Conservation (phyloP, 2,329 filamentous ascomycete genomes). For the Pseudocercospora cruenta region DNA sequence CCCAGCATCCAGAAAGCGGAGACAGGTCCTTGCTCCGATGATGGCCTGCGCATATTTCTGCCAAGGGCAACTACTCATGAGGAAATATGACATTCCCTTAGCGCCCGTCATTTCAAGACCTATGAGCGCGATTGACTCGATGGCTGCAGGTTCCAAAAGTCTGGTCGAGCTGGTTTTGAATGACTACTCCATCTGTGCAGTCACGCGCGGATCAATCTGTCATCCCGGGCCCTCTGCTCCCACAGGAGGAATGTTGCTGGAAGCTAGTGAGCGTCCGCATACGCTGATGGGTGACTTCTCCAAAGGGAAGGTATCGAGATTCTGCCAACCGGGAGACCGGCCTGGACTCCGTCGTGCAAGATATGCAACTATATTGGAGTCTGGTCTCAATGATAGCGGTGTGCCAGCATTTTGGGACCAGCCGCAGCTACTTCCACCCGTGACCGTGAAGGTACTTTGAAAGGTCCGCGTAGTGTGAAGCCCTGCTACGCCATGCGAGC, state of each 20-base stretch:
- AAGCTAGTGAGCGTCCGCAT: neutral
- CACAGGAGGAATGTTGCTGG: neutral
- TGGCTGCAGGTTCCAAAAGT: neutral
- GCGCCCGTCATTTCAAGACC: neutral
- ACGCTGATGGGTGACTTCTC: neutral
- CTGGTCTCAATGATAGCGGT: neutral
- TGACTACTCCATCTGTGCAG: neutral
- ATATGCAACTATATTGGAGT: neutral
- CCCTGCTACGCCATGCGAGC: neutral
- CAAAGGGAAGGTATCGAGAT: neutral
- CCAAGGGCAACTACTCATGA: neutral
- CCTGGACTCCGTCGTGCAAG: neutral
- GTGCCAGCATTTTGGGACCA: neutral
- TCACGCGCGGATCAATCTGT: neutral
- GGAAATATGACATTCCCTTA: neutral
- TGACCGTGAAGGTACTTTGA: neutral
- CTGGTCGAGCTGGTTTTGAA: neutral
- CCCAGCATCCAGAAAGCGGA: neutral
- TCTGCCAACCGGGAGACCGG: neutral
- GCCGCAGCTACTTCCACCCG: neutral
- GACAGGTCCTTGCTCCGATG: neutral
- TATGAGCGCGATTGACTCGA: neutral
- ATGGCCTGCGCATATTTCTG: neutral
- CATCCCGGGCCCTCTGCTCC: neutral
- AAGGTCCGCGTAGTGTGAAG: neutral